Evolutionary conservation across 225 moss, liverwort and hornwort species (phyloP), one percentile per base, ranked within the genome.

Genomic region (Sphagnum contortum): DNA sequence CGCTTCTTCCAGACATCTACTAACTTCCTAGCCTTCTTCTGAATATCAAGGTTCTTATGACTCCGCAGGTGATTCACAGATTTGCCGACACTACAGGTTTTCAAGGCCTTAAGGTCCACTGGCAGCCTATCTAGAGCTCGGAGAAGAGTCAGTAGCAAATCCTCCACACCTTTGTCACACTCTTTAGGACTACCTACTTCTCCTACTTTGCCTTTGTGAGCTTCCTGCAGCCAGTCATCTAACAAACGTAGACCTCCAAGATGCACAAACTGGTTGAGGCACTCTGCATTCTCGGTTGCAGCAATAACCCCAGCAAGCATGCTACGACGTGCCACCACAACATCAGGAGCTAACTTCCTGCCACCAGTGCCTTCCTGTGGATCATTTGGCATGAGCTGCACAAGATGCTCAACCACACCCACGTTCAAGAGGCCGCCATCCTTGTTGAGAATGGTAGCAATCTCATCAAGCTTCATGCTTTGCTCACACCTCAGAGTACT

Each of bases 401-500:
- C 87, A 60, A 98, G 80, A 69, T 83, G 80, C 68, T 98, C 90
- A 69, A 91, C 96, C 73, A 78, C 77, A 48, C 74, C 70, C 55
- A 83, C 74, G 59, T 88, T 90, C 65, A 87, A 67, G 50, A 98
- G 79, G 72, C 93, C 96, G 85, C 29, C 29, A 29, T 98, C 96
- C 81, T 93, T 98, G 72, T 98, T 93, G 50, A 82, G 87, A 49
- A 93, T 93, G 69, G 87, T 85, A 76, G 74, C 75, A 54, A 93
- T 80, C 79, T 98, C 96, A 76, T 98, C 96, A 72, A 89, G 90
- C 90, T 87, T 98, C 96, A 93, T 98, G 89, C 87, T 92, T 92
- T 93, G 93, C 66, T 98, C 96, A 48, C 90, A 88, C 93, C 93
- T 98, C 85, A 81, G 63, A 67, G 90, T 88, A 70, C 90, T 90